These are phyloP conservation scores for Euphorbia neoarborescens DNA, from an alignment of 441 rosid genomes.

Conservation along the genomic window DNA sequence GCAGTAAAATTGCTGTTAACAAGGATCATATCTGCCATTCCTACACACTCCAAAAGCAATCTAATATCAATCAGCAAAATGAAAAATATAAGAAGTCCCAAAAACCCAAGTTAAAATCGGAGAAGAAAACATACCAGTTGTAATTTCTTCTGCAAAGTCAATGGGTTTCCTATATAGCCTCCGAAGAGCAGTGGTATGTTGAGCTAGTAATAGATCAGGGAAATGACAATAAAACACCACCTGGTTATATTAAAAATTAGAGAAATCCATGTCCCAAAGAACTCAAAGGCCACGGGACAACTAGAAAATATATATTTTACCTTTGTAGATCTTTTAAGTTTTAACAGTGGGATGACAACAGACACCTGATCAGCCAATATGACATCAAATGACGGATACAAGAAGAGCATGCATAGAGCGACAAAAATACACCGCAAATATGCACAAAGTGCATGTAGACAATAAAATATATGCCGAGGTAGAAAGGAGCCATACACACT, in stretches of 20 bases:
- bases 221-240: conserved; percentile 92
- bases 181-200: conserved; percentile 63
- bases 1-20: conserved; percentile 87
- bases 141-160: conserved; percentile 66
- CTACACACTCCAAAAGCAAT: conserved; percentile 30
- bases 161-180: conserved; percentile 76
- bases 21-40: conserved; percentile 81
- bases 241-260: conserved; percentile 27
- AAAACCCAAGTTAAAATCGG: background rate
- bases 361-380: conserved; percentile 78
- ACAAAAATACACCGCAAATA: conserved; percentile 74
- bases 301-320: conserved; percentile 26
- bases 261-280: conserved; percentile 13
- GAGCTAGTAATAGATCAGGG: conserved; percentile 76
- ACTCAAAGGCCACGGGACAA: conserved; percentile 10
- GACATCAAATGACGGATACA: conserved; percentile 71
- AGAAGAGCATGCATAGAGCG: conserved; percentile 61
- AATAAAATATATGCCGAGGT: conserved; percentile 76
- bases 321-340: conserved; percentile 61
- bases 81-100: conserved; percentile 16
- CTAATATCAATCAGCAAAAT: background rate
- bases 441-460: conserved; percentile 77
- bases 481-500: conserved; percentile 76
- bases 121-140: conserved; percentile 49
- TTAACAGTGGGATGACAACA: conserved; percentile 66